Percentiles rank a stretch among this genome's conserved stretches.
phyloP scores from a whole-genome alignment of 257 asterid genomes.

The Solanum virginianum region DNA sequence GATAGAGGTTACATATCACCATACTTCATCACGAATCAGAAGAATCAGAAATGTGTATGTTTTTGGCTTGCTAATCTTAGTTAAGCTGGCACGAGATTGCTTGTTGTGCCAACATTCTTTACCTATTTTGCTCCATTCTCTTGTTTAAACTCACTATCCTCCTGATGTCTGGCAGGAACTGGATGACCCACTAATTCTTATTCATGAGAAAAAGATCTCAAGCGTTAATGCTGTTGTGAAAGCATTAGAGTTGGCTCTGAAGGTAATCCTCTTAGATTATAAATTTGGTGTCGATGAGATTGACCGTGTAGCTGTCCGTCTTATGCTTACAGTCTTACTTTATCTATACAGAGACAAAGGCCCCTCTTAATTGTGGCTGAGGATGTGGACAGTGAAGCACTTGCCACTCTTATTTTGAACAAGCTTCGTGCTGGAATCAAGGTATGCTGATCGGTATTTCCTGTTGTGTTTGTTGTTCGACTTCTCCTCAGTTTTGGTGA shows the following conservation, averaged over 20 bases:
- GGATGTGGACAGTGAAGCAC: constrained; percentile 94
- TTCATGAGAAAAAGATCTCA: constrained; percentile 85
- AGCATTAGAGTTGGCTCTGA: constrained; percentile 75
- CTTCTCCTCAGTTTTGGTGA: background rate
- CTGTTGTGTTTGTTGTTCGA: background rate
- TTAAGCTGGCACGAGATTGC: background rate
- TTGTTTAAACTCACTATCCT: background rate
- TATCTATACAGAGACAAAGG: constrained; percentile 50
- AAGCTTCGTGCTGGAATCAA: constrained; percentile 92
- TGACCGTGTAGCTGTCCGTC: background rate
- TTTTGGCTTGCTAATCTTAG: background rate
- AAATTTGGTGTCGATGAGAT: background rate
- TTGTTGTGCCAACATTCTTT: background rate
- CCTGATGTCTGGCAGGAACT: constrained; percentile 38
- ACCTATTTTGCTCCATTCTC: background rate
- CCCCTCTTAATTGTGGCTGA: constrained; percentile 80
- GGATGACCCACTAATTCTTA: constrained; percentile 81
- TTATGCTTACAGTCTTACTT: background rate
- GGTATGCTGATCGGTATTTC: constrained; percentile 18
- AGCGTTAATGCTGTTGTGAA: constrained; percentile 66
- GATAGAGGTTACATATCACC: constrained; percentile 96
- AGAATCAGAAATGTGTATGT: constrained; percentile 94
- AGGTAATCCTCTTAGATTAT: constrained; percentile 27
- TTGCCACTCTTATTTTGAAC: constrained; percentile 88
- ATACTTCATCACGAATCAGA: constrained; percentile 79